Percentiles rank a stretch among this genome's conserved stretches.
These are phyloP conservation scores for Wickerhamiella azymoides DNA, from an alignment of 805 yeast genomes.

Conservation along the genomic window DNA sequence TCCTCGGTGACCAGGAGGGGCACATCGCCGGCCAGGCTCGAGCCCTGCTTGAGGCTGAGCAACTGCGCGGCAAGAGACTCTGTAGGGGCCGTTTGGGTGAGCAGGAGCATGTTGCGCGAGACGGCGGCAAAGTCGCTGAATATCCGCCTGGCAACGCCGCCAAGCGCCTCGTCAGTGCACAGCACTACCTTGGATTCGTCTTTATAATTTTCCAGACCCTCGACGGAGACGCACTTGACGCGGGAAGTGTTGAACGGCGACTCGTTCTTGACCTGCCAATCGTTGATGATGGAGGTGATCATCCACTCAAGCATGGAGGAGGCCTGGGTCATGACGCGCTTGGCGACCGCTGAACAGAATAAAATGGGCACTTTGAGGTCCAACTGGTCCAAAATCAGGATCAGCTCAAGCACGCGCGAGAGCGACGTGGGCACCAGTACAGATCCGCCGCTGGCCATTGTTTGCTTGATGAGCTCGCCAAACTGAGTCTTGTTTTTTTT, in stretches of 20 bases:
- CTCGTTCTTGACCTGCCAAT: conserved; percentile 62
- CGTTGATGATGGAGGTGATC: conserved; percentile 71
- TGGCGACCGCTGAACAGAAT: conserved; percentile 64
- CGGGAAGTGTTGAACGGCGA: conserved; percentile 67
- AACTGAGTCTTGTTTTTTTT: conserved; percentile 52
- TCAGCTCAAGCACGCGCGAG: conserved; percentile 67
- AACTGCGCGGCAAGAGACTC: conserved; percentile 38
- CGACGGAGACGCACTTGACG: conserved; percentile 49
- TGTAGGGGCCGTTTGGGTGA: conserved; percentile 31
- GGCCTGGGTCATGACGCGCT: conserved; percentile 66
- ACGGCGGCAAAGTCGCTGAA: conserved; percentile 38
- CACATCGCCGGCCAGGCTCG: conserved; percentile 15
- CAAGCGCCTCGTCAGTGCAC: conserved; percentile 53
- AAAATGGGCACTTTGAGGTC: conserved; percentile 57
- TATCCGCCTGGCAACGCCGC: conserved; percentile 40
- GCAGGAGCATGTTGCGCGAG: too few species aligned
- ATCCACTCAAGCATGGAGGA: conserved; percentile 92
- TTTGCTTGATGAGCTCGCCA: conserved; percentile 45
- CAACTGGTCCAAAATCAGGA: conserved; percentile 53
- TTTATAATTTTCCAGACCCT: conserved; percentile 22
- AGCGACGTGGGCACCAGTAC: conserved; percentile 73
- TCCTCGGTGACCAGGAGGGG: conserved; percentile 14
- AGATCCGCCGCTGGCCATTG: conserved; percentile 62
- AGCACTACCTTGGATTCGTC: conserved; percentile 57
- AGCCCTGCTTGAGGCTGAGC: conserved; percentile 25